phyloP scores from a whole-genome alignment of 805 yeast genomes.

The Kluyveromyces wickerhamii region DNA sequence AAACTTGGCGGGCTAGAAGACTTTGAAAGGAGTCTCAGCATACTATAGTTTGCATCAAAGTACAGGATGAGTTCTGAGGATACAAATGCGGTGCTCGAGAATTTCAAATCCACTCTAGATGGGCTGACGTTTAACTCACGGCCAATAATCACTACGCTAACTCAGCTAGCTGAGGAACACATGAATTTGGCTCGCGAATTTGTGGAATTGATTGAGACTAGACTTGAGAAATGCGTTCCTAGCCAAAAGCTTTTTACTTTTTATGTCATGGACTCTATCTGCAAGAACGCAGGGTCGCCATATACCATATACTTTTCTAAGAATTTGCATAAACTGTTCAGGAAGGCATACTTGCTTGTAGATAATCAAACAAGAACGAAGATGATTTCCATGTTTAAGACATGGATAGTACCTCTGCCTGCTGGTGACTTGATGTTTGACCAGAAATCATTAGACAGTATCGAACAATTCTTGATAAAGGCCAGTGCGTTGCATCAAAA shows the following conservation, averaged over 20 bases:
- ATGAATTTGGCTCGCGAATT: constrained; percentile 69
- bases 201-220: constrained; percentile 61
- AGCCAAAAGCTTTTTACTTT: constrained; percentile 75
- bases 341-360: constrained; percentile 70
- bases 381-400: constrained; percentile 68
- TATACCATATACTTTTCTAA: constrained; percentile 73
- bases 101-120: constrained; percentile 61
- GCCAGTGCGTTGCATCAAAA: constrained; percentile 43
- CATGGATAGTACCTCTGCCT: constrained; percentile 65
- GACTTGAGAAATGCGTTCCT: constrained; percentile 74
- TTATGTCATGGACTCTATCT: constrained; percentile 82
- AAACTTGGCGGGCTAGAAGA: too few relatives aligned
- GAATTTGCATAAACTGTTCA: constrained; percentile 55
- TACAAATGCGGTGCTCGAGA: constrained; percentile 36
- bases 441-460: constrained; percentile 54
- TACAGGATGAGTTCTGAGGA: constrained; percentile 13
- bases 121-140: constrained; percentile 83
- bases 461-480: constrained; percentile 63
- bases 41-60: too few relatives aligned
- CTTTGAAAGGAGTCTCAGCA: too few relatives aligned
- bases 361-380: constrained; percentile 68
- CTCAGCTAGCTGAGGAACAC: constrained; percentile 82
- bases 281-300: constrained; percentile 85
- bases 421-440: constrained; percentile 58
- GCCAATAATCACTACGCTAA: constrained; percentile 80